These are phyloP conservation scores for Prunus yedoensis DNA, from an alignment of 331 rosid genomes.

Conservation along the genomic window DNA sequence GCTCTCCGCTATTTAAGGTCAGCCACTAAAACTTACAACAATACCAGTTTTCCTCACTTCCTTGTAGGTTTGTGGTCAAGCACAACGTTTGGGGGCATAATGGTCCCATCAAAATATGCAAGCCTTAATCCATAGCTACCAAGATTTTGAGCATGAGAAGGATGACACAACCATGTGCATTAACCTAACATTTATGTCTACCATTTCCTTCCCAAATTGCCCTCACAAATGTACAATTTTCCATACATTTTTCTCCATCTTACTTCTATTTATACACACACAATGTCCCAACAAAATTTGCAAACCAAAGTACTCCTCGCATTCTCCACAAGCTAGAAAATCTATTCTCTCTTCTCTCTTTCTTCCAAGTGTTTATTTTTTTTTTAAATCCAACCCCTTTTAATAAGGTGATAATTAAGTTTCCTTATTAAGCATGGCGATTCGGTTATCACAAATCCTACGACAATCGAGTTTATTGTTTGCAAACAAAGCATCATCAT, in stretches of 20 bases:
- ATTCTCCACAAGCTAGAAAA: neutral
- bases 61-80: too few relatives aligned
- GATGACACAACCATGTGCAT: conserved; percentile 23
- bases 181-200: neutral
- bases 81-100: neutral
- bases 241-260: neutral
- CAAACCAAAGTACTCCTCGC: neutral
- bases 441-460: conserved; percentile 23
- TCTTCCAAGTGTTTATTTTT: neutral
- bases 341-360: neutral
- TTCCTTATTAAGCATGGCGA: conserved; percentile 17
- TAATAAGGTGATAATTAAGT: too few relatives aligned
- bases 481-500: neutral
- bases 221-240: neutral
- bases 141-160: neutral
- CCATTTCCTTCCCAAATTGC: neutral
- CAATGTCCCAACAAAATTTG: neutral
- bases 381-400: neutral
- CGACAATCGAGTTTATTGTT: conserved; percentile 6
- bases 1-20: conserved; percentile 2
- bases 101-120: neutral
- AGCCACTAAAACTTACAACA: neutral
- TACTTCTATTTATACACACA: conserved; percentile 1
- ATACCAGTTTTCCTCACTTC: neutral
- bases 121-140: neutral